Base-by-base conservation (phyloP, 176 grass and related monocot genomes). In the Metroxylon sagu region DNA sequence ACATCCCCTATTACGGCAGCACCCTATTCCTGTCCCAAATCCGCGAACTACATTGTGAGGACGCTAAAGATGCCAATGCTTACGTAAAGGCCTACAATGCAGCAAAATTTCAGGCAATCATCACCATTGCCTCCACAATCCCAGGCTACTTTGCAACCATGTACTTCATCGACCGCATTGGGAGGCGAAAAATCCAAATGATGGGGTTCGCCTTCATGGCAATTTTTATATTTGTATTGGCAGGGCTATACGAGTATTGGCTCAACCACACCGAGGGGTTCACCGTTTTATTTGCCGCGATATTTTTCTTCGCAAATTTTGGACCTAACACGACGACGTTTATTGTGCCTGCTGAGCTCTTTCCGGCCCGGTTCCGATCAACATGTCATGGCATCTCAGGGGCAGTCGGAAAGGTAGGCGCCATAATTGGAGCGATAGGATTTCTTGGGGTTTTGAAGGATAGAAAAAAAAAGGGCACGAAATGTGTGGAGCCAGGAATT, bases 301-400 rank as follows among this genome's bases (percentile, higher is more conserved):
- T 69, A n/a, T 79, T 73, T 64, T 79, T 79, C 69, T 80, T 73
- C 61, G 73, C 77, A 12, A 80, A 80, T 58, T 80, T 80, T 48
- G 77, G 77, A 0, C 77, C 77, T 6, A 80, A 80, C 62, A 73
- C 70, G 18, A 73, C 50, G 5, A 80, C 77, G 6, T 80, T 74
- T 7, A 80, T 80, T 55, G 28, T 68, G 56, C 77, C 77, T 21
- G 69, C 77, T 16, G 77, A 80, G 61, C 52, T 80, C 16, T 80
- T 80, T 25, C 77, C 77, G 3, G 70, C 77, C 3, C 59, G 69
- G 19, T 80, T 80, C 57, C 55, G 77, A 56, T 48, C 77, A 16
- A 80, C 77, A 1, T 80, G 69, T 62, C 77, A 73, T 15, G 77
- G 77, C 14, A 73, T 80, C 2, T 66, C 77, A 16, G 69, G 77